These are phyloP conservation scores for Danielia reshetovae DNA, from an alignment of 805 yeast species.

Conservation along the genomic window DNA sequence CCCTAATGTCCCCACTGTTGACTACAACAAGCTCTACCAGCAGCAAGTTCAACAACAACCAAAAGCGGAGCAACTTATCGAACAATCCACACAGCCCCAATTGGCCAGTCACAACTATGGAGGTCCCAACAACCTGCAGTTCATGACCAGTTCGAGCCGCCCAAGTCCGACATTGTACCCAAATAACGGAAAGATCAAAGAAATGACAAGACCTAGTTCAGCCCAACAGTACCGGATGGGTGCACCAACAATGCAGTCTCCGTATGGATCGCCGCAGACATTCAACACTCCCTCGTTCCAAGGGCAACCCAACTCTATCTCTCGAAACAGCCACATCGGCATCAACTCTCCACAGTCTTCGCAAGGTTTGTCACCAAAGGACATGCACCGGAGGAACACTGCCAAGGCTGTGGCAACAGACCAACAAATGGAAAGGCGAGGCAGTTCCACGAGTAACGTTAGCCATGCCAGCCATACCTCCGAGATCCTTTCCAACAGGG, in stretches of 20 bases:
- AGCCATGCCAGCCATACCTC: slow-evolving; percentile 1
- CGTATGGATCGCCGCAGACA: slow-evolving; percentile 20
- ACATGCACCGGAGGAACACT: slow-evolving; percentile 20
- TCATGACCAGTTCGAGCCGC: slow-evolving; percentile 1
- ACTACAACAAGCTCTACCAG: slow-evolving; percentile 12
- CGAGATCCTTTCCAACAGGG: not conserved
- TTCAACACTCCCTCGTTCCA: slow-evolving; percentile 11
- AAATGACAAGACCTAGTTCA: slow-evolving; percentile 7
- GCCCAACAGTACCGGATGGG: slow-evolving; percentile 5
- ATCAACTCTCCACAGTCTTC: slow-evolving; percentile 26
- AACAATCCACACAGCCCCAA: slow-evolving; percentile 1
- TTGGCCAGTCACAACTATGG: not conserved
- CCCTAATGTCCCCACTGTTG: slow-evolving; percentile 30
- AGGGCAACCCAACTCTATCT: slow-evolving; percentile 6
- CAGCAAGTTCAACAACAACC: slow-evolving; percentile 4
- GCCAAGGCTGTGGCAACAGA: not conserved
- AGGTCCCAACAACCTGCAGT: slow-evolving; percentile 1
- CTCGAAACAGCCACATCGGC: slow-evolving; percentile 16
- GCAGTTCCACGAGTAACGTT: not conserved
- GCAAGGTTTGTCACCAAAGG: slow-evolving; percentile 30
- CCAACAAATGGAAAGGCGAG: not conserved
- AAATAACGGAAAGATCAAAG: slow-evolving; percentile 1
- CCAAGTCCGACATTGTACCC: slow-evolving; percentile 1
- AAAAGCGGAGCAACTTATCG: slow-evolving; percentile 3
- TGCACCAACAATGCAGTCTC: slow-evolving; percentile 6